phyloP scores from a whole-genome alignment of 1,284 basidiomycete genomes.

The Porogramme epimiltina region DNA sequence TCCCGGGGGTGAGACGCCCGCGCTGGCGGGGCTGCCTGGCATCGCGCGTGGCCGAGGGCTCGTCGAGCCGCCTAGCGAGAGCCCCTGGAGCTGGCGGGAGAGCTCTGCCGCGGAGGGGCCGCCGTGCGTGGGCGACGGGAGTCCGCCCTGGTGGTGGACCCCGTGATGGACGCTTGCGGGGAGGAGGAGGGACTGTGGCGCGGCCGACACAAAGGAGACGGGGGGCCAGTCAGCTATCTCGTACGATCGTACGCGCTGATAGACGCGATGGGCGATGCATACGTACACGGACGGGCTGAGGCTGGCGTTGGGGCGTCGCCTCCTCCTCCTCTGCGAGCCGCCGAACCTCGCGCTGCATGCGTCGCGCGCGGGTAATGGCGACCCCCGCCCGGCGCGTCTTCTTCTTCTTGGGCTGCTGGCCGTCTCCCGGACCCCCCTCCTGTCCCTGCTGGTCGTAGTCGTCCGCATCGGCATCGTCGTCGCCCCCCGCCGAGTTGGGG shows the following conservation, averaged over 20 bases:
- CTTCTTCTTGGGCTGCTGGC: conserved; percentile 20
- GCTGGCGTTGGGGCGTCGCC: conserved; percentile 13
- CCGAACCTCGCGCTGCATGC: conserved; percentile 22
- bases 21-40: neutral
- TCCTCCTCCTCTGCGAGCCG: conserved; percentile 23
- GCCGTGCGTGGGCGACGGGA: conserved; percentile 1
- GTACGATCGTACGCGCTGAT: neutral
- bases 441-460: conserved; percentile 11
- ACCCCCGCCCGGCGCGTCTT: conserved; percentile 22
- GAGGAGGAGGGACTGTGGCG: conserved; percentile 3
- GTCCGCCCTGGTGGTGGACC: neutral
- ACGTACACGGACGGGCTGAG: conserved; percentile 15
- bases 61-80: neutral
- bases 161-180: neutral
- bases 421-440: neutral
- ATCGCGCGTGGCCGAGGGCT: neutral
- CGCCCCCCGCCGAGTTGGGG: conserved; percentile 3
- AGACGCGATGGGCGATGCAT: neutral
- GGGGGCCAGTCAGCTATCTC: neutral
- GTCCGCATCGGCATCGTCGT: conserved; percentile 14
- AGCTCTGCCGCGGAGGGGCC: neutral
- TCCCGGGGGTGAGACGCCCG: conserved; percentile 5
- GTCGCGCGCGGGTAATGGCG: conserved; percentile 19
- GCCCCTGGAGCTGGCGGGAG: neutral
- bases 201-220: neutral